These are phyloP conservation scores for Ophiorrhiza pumila DNA, from an alignment of 257 asterid species.

Conservation along the genomic window DNA sequence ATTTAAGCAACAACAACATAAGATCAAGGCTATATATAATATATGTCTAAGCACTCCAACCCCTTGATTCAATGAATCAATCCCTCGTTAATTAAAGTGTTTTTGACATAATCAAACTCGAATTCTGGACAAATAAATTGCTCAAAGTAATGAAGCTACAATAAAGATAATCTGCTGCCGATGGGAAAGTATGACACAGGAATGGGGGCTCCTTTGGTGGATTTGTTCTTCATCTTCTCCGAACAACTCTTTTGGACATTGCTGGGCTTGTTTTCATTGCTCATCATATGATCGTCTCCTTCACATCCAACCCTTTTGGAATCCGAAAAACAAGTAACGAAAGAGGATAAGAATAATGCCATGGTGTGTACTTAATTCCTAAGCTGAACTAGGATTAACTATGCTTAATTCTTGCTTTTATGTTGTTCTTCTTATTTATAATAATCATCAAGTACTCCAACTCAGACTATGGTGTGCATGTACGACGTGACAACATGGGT, in stretches of 20 bases:
- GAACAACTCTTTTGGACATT: background rate
- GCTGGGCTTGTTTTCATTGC: background rate
- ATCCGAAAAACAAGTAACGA: background rate
- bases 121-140: no score
- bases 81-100: no score
- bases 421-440: background rate
- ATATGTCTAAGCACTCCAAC: no score
- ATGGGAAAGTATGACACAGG: conserved; percentile 18
- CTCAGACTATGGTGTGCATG: background rate
- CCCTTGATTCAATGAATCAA: no score
- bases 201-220: conserved; percentile 12
- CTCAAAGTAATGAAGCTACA: background rate
- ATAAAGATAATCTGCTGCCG: conserved; percentile 18
- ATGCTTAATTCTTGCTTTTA: no score
- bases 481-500: background rate
- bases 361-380: background rate
- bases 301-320: background rate
- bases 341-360: background rate
- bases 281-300: background rate
- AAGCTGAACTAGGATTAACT: no score
- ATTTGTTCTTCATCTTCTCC: conserved; percentile 7
- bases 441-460: no score
- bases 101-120: no score
- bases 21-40: no score
- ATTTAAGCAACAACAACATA: no score